phyloP scores from a whole-genome alignment of 2,329 filamentous ascomycete genomes.

The Leptographium radiaticola region DNA sequence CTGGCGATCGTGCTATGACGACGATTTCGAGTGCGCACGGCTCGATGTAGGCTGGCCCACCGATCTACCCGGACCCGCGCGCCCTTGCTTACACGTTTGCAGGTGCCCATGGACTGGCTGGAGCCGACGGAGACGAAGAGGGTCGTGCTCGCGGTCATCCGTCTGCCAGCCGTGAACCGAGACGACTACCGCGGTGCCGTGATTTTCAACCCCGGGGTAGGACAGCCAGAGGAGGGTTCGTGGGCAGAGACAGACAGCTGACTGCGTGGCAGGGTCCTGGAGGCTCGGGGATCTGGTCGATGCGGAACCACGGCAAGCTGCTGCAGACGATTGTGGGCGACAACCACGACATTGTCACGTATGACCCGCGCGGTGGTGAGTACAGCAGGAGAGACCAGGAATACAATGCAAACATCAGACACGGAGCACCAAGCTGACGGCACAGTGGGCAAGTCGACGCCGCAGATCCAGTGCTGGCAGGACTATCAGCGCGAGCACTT shows the following conservation, averaged over 20 bases:
- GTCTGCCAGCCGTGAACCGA: conserved; percentile 19
- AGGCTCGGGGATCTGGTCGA: conserved; percentile 28
- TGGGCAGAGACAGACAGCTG: neutral
- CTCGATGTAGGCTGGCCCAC: conserved; percentile 17
- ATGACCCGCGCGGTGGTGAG: conserved; percentile 34
- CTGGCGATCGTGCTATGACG: conserved; percentile 23
- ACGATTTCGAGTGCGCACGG: conserved; percentile 22
- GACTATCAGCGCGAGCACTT: conserved; percentile 25
- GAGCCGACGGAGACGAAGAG: conserved; percentile 20
- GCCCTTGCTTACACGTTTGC: neutral
- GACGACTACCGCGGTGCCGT: conserved; percentile 20
- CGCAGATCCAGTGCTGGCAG: conserved; percentile 38
- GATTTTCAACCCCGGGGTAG: conserved; percentile 26
- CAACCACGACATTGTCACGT: conserved; percentile 37
- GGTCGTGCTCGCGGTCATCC: conserved; percentile 24
- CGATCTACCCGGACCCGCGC: neutral
- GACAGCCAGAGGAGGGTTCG: neutral
- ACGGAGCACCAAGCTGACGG: neutral
- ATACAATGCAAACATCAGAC: neutral
- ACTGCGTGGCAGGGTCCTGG: conserved; percentile 27
- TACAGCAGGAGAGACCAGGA: too few species aligned
- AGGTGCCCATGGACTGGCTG: conserved; percentile 28
- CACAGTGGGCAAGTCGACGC: conserved; percentile 32
- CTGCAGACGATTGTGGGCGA: conserved; percentile 32
- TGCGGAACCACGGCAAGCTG: conserved; percentile 19